phyloP scores from a whole-genome alignment of 805 yeast genomes.

The Ogataea parapolymorpha region DNA sequence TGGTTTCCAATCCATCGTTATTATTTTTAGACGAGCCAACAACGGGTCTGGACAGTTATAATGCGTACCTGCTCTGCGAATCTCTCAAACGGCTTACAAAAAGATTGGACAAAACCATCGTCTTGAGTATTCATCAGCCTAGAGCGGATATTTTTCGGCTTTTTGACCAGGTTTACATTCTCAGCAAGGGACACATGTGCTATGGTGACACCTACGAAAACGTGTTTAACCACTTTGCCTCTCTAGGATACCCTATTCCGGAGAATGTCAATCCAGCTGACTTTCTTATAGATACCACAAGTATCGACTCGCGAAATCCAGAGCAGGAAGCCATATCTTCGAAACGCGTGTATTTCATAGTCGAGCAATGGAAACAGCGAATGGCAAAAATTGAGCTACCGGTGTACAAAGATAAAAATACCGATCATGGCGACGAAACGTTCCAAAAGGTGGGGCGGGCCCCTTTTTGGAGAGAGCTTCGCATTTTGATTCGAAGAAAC shows the following conservation, averaged over 20 bases:
- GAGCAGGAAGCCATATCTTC: slow-evolving; percentile 35
- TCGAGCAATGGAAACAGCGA: slow-evolving; percentile 36
- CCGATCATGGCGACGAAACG: background rate
- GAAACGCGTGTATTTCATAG: slow-evolving; percentile 34
- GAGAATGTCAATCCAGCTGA: slow-evolving; percentile 59
- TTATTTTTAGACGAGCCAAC: slow-evolving; percentile 86
- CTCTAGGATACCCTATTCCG: slow-evolving; percentile 44
- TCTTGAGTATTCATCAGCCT: slow-evolving; percentile 82
- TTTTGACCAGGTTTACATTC: slow-evolving; percentile 63
- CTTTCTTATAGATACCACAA: slow-evolving; percentile 52
- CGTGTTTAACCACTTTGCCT: slow-evolving; percentile 47
- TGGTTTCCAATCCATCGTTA: slow-evolving; percentile 71
- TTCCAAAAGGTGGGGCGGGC: slow-evolving; percentile 34
- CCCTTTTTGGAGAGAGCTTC: slow-evolving; percentile 41
- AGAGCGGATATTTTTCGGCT: slow-evolving; percentile 68
- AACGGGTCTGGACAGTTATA: slow-evolving; percentile 78
- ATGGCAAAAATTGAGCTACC: slow-evolving; percentile 15
- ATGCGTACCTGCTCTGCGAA: slow-evolving; percentile 62
- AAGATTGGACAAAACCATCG: slow-evolving; percentile 59
- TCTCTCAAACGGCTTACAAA: slow-evolving; percentile 57
- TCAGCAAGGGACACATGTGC: slow-evolving; percentile 57
- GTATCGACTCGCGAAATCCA: slow-evolving; percentile 47
- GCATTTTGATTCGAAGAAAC: slow-evolving; percentile 44
- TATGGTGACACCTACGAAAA: slow-evolving; percentile 43
- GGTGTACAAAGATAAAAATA: background rate